Evolutionary conservation across 192 early-diverging fungal species (phyloP).

Genomic region (Funneliformis mosseae): DNA sequence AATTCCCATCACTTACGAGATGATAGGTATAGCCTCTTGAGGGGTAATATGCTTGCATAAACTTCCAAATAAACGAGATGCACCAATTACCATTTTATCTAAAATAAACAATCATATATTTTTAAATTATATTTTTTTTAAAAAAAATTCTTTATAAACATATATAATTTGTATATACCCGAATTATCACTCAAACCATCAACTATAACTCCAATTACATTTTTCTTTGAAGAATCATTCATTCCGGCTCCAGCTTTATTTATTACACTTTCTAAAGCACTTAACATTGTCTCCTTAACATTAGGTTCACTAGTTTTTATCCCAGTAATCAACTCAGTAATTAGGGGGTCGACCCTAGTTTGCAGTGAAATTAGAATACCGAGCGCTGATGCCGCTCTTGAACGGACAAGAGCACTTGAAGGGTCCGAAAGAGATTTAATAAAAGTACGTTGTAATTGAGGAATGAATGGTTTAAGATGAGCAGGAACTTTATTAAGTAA

Average conservation of each 20-base stretch:
- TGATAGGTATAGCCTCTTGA: conserved; percentile 47
- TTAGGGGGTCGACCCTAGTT: conserved; percentile 76
- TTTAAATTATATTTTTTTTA: conserved; percentile 10
- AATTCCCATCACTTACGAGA: conserved; percentile 10
- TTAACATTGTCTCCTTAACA: conserved; percentile 71
- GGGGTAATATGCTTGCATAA: conserved; percentile 55
- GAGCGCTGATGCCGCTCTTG: conserved; percentile 79
- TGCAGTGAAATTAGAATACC: conserved; percentile 71
- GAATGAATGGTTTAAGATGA: conserved; percentile 94
- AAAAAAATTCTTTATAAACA: background rate
- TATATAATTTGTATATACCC: conserved; percentile 32
- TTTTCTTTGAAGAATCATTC: conserved; percentile 61
- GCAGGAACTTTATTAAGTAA: conserved; percentile 84
- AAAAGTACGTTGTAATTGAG: conserved; percentile 97
- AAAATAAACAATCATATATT: conserved; percentile 14
- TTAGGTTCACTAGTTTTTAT: conserved; percentile 61
- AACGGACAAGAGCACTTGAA: conserved; percentile 70
- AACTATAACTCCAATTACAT: conserved; percentile 59
- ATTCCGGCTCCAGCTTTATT: conserved; percentile 59
- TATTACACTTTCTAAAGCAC: conserved; percentile 73
- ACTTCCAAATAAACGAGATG: conserved; percentile 63
- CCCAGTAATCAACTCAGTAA: conserved; percentile 71
- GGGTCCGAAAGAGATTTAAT: conserved; percentile 85
- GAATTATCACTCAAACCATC: conserved; percentile 56
- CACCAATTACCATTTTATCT: conserved; percentile 57